These are phyloP conservation scores for Penicillium brasilianum DNA, from an alignment of 2,329 filamentous ascomycete genomes.

Conservation along the genomic window DNA sequence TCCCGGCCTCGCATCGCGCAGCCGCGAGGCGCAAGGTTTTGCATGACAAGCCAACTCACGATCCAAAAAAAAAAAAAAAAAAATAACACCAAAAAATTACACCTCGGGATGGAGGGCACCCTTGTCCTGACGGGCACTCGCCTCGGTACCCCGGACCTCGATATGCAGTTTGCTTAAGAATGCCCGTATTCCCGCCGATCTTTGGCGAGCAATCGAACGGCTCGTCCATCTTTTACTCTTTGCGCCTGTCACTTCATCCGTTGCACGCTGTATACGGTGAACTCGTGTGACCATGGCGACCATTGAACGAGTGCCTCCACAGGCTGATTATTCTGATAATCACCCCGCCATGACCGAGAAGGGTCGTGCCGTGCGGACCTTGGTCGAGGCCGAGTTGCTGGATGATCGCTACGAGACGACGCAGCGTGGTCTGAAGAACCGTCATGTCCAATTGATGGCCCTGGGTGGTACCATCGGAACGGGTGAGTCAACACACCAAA, in stretches of 20 bases:
- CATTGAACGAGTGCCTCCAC: conserved; percentile 7
- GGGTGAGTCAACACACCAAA: conserved; percentile 32
- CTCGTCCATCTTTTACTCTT: neutral
- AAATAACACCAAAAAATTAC: neutral
- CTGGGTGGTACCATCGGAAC: conserved; percentile 58
- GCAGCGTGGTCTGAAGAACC: conserved; percentile 49
- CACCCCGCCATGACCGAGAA: conserved; percentile 19
- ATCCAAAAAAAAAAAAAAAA: neutral
- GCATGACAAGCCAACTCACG: neutral
- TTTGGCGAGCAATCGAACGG: neutral
- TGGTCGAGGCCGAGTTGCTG: conserved; percentile 47
- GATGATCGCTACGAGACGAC: conserved; percentile 48
- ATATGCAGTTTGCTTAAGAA: conserved; percentile 10
- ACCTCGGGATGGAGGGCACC: neutral
- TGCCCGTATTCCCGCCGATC: conserved; percentile 9
- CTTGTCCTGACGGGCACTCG: no score
- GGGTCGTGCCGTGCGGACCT: conserved; percentile 14
- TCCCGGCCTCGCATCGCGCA: neutral
- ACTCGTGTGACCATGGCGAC: conserved; percentile 10
- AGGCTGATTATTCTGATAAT: neutral
- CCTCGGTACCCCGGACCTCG: neutral
- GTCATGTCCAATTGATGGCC: conserved; percentile 44
- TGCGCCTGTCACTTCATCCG: neutral
- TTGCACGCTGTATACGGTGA: neutral
- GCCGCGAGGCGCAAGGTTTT: neutral